Evolutionary conservation across 495 filamentous ascomycete genomes (phyloP), one percentile per base, ranked within the genome.

Genomic region (Podospora australis): DNA sequence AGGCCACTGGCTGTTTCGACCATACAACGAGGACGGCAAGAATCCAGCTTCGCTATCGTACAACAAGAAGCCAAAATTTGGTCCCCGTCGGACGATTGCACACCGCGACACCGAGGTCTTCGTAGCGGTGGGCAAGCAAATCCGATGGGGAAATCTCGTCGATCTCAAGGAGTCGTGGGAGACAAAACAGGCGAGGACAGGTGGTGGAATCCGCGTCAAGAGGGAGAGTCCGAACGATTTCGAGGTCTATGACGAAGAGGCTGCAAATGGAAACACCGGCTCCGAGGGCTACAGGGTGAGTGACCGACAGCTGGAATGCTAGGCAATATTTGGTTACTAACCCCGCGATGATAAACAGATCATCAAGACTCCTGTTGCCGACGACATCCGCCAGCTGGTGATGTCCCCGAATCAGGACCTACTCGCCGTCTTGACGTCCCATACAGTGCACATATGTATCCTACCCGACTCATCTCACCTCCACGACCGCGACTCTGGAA

Each of bases 131-230:
- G 88, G 87, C 23, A 91, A 84, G 54, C 80, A 94, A 63, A 86
- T 96, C 29, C 75, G 88, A 59, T 96, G 90, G 90, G 80, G 83
- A 6, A 83, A 90, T 65, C 70, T 95, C 7, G 75, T 75, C 30
- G 72, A 77, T 48, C 65, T 95, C 45, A 90, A 89, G 65, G 81
- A 89, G 55, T 72, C 79, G 56, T 87, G 79, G 75, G 77, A 72
- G 50, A 57, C 70, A 6, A 52, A 53, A 42, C 54, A 59, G 53
- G 44, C 57, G 28, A 30, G 55, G 38, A 39, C 46, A 13, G 14
- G 39, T 10, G 24, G 43, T 10, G 43, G 39, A 3, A 13, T 46
- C 20, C 63, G 54, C 7, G 49, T 63, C 46, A 68, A 66, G 41
- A 62, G 53, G 22, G 64, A 70, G 44, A n/a, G n/a, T n/a, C 48